phyloP scores from a whole-genome alignment of 2,329 filamentous ascomycete genomes.

The Botrytis paeoniae region DNA sequence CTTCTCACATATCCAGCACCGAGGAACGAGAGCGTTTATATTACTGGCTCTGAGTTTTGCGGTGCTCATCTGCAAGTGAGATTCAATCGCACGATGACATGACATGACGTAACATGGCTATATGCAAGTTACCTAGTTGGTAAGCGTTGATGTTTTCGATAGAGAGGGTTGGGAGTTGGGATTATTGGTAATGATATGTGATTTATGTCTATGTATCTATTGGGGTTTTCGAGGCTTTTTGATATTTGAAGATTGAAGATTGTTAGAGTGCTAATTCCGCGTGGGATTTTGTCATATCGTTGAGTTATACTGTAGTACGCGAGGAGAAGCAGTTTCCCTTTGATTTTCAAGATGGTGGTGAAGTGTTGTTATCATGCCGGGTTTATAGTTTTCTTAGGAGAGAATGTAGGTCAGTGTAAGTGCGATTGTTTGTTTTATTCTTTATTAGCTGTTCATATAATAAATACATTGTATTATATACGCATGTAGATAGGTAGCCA shows the following conservation, averaged over 20 bases:
- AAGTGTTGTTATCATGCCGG: too few species aligned
- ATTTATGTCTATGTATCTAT: not conserved
- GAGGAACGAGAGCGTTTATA: not conserved
- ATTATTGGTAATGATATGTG: not conserved
- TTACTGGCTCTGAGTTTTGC: not conserved
- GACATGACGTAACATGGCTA: not conserved
- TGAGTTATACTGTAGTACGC: not conserved
- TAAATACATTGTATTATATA: not conserved
- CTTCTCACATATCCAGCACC: not conserved
- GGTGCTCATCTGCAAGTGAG: not conserved
- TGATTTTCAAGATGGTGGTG: not conserved
- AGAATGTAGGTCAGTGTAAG: accelerated
- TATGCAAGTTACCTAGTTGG: not conserved
- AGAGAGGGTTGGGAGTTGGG: too few species aligned
- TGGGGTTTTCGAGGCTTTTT: not conserved
- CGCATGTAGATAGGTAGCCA: not conserved
- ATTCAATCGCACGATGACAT: not conserved
- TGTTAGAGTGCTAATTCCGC: not conserved
- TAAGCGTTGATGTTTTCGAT: not conserved
- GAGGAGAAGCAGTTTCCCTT: not conserved
- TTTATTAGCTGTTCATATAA: not conserved
- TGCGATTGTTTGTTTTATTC: not conserved
- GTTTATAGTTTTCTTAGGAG: too few species aligned
- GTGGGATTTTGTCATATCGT: not conserved
- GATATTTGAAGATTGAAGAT: not conserved